phyloP scores from a whole-genome alignment of 2,329 filamentous ascomycete genomes.

The Alternaria arborescens region DNA sequence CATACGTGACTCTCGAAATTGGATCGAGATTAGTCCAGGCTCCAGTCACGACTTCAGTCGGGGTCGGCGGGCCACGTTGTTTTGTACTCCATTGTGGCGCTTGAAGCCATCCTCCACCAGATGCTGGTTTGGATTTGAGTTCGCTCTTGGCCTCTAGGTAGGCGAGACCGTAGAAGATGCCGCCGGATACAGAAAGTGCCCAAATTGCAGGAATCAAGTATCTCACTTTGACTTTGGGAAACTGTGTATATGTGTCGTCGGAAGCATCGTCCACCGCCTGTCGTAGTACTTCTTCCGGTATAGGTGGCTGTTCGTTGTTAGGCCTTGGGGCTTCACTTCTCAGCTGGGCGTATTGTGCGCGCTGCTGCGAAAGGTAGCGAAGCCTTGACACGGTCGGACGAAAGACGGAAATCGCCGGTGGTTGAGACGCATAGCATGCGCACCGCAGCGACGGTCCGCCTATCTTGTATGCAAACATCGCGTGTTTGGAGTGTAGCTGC shows the following conservation, averaged over 20 bases:
- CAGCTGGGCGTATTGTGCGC: conserved; percentile 12
- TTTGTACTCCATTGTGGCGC: conserved; percentile 27
- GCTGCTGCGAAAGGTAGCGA: conserved; percentile 11
- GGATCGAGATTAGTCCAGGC: conserved; percentile 37
- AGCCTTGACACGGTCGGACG: conserved; percentile 6
- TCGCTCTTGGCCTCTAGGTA: conserved; percentile 41
- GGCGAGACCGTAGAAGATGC: conserved; percentile 40
- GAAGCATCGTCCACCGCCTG: background rate
- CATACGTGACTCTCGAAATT: conserved; percentile 37
- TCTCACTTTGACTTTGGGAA: conserved; percentile 28
- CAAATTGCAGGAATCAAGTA: conserved; percentile 43
- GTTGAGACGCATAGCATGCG: conserved; percentile 4
- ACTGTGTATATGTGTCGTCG: conserved; percentile 5
- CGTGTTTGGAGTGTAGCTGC: conserved; percentile 12
- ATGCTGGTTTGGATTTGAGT: conserved; percentile 25
- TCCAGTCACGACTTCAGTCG: conserved; percentile 37
- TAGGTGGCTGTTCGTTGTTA: conserved; percentile 13
- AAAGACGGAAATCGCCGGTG: background rate
- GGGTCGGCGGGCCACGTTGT: conserved; percentile 30
- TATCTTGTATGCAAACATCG: conserved; percentile 16
- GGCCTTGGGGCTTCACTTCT: conserved; percentile 8
- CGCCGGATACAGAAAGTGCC: conserved; percentile 36
- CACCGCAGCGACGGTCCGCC: conserved; percentile 13
- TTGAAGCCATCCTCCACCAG: conserved; percentile 23
- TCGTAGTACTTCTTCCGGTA: conserved; percentile 12